Evolutionary conservation across 2,329 filamentous ascomycete species (phyloP), one percentile per base, ranked within the genome.

Genomic region (Penicillium capsulatum): DNA sequence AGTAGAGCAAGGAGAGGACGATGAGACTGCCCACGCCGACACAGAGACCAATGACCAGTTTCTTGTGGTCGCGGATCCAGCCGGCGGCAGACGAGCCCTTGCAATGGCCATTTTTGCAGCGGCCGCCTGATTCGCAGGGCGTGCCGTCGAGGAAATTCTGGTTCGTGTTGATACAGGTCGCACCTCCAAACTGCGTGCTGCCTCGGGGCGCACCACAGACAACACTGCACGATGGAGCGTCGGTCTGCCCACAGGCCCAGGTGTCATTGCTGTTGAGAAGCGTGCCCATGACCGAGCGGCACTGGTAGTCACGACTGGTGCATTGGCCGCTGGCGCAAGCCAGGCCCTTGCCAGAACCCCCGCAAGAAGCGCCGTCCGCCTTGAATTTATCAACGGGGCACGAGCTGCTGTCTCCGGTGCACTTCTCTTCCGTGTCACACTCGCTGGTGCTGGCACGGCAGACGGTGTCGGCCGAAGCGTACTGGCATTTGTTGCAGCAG

Each of bases 71-170:
- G 17, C 77, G 68, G 62, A 97, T 81, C 84, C 88, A 96, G 44
- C 81, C 82, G 53, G 74, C 74, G 2, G 86, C 75, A 17, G 78
- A 82, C 24, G 79, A 72, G 45, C 87, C 90, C 54, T 76, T 65
- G 67, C 92, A 98, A 52, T 74, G 69, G 30, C 92, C 92, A 54
- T 90, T 91, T 36, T 64, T 61, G 65, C 92, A 98, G 40, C 71
- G 74, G 5, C 92, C 92, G 38, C 87, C 86, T 13, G 84, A 85
- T 36, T 80, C 76, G 61, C 92, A 98, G 1, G 77, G 70, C 1
- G 92, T 97, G 13, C 92, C 92, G 60, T 98, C 92, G 19, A 97
- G 72, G 67, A 94, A 97, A 67, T 94, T 92, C 61, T 96, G 89
- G 61, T 86, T 83, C 68, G 94, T 41, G 3, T 36, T 15, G 11